Percentiles rank a stretch among this genome's conserved stretches.
phyloP scores from a whole-genome alignment of 208 protist species.

The Giardia muris region DNA sequence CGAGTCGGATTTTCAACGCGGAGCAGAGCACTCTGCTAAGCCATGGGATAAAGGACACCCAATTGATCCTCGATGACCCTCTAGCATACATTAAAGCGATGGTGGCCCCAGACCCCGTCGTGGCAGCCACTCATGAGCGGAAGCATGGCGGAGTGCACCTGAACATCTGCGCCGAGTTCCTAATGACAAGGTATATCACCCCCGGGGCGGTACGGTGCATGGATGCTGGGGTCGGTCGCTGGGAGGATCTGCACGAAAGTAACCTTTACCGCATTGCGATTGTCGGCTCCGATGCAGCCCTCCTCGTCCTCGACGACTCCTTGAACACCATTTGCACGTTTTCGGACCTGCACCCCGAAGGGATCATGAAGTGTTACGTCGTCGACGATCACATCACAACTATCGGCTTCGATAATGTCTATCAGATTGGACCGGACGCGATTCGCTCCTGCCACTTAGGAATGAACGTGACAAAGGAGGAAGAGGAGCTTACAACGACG shows the following conservation, averaged over 20 bases:
- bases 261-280: neutral
- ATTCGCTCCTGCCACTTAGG: neutral
- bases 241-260: neutral
- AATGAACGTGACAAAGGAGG: neutral
- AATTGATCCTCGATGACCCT: conserved; percentile 1
- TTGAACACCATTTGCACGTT: neutral
- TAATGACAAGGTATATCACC: neutral
- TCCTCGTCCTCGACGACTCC: neutral
- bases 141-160: conserved; percentile 8
- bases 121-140: neutral
- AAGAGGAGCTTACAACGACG: neutral
- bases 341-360: neutral
- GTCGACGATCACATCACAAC: conserved; percentile 2
- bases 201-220: neutral
- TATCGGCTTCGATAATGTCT: neutral
- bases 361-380: neutral
- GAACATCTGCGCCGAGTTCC: neutral
- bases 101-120: neutral
- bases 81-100: neutral
- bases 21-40: neutral
- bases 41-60: neutral
- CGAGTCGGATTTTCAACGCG: conserved; percentile 1
- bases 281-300: neutral
- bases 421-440: neutral
- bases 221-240: neutral